Percentiles rank a stretch among this genome's conserved stretches.
These are phyloP conservation scores for Nicotiana attenuata DNA, from an alignment of 257 asterid species.

Conservation along the genomic window DNA sequence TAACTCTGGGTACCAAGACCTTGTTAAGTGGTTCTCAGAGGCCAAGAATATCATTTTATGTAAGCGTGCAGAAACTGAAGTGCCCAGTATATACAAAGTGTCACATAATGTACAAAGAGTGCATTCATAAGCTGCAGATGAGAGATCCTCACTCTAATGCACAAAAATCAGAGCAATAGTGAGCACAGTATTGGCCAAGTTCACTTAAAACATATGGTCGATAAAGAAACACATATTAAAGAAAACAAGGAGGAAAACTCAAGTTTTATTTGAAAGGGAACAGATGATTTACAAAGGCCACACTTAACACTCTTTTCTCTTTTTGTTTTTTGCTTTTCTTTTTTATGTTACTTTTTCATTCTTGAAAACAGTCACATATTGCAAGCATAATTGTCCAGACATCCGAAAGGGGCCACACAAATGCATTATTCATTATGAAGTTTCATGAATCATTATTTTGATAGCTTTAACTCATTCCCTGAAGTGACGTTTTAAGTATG, in stretches of 20 bases:
- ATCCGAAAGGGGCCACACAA: slow-evolving; percentile 25
- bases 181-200: neutral
- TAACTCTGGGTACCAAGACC: neutral
- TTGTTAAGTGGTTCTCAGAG: neutral
- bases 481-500: slow-evolving; percentile 31
- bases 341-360: neutral
- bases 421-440: slow-evolving; percentile 38
- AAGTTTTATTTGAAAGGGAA: slow-evolving; percentile 9
- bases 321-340: neutral
- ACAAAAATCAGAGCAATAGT: neutral
- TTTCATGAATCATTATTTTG: slow-evolving; percentile 39
- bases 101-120: neutral
- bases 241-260: neutral
- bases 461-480: slow-evolving; percentile 17
- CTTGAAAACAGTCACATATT: neutral
- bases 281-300: slow-evolving; percentile 5
- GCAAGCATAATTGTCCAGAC: slow-evolving; percentile 17
- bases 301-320: slow-evolving; percentile 6
- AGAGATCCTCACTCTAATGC: neutral
- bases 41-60: neutral
- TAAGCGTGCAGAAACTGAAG: neutral
- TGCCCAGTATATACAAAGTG: neutral
- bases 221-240: neutral
- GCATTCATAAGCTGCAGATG: neutral
- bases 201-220: neutral